Evolutionary conservation across 371 early-diverging fungal genomes (phyloP).

Genomic region (Nematocida sp.): DNA sequence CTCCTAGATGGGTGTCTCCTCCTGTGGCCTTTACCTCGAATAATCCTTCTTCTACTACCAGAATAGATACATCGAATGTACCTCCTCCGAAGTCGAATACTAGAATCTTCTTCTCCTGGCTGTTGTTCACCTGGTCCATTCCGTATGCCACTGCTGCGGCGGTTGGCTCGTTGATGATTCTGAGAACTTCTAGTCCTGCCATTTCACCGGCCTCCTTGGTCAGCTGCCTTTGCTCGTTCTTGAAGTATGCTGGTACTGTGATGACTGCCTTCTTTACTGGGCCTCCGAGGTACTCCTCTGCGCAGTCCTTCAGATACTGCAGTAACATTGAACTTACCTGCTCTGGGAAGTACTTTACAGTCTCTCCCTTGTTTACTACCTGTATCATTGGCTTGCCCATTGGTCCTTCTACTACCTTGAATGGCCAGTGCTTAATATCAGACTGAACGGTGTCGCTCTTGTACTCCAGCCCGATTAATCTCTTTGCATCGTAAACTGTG

Average conservation of each 20-base stretch:
- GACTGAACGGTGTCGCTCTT: slow-evolving; percentile 65
- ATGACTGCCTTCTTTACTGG: slow-evolving; percentile 56
- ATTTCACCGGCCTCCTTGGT: slow-evolving; percentile 62
- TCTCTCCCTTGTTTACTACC: slow-evolving; percentile 74
- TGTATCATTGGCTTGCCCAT: slow-evolving; percentile 65
- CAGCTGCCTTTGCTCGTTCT: slow-evolving; percentile 63
- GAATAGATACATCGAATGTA: slow-evolving; percentile 65
- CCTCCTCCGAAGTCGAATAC: slow-evolving; percentile 93
- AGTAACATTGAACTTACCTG: slow-evolving; percentile 89
- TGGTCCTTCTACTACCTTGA: slow-evolving; percentile 66
- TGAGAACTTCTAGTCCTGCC: slow-evolving; percentile 60
- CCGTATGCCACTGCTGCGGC: slow-evolving; percentile 95
- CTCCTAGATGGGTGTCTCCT: slow-evolving; percentile 65
- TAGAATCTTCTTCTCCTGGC: slow-evolving; percentile 70
- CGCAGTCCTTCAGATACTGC: slow-evolving; percentile 79
- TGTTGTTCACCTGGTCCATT: slow-evolving; percentile 69
- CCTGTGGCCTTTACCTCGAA: slow-evolving; percentile 62
- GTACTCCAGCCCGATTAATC: slow-evolving; percentile 73
- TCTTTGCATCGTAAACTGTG: slow-evolving; percentile 89
- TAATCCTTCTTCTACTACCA: slow-evolving; percentile 58
- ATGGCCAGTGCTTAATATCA: slow-evolving; percentile 63
- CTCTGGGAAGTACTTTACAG: slow-evolving; percentile 81
- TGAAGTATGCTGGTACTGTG: slow-evolving; percentile 66
- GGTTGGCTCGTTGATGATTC: slow-evolving; percentile 72
- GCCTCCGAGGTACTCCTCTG: slow-evolving; percentile 50